Evolutionary conservation across 768 basidiomycete species (phyloP), one percentile per base, ranked within the genome.

Genomic region (Pleurotus salmoneostramineus): DNA sequence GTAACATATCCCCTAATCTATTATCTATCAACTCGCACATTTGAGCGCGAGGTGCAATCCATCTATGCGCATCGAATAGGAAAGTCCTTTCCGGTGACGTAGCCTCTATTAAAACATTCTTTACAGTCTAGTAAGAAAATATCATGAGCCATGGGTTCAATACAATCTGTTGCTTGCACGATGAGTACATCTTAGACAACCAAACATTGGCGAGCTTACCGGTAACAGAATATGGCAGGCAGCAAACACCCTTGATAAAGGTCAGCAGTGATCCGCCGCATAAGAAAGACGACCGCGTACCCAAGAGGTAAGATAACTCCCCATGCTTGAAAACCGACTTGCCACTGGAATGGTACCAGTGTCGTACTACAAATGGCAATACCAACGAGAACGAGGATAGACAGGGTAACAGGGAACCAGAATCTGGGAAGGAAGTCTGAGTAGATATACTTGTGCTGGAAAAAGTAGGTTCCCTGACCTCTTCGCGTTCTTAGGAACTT

Each of bases 401-500:
- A 81, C 14, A 78, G 68, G 40, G 79, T 64, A 40, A 83, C 66
- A 6, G 80, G 72, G 69, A 88, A 80, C 73, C 87, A 87, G 62
- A 91, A 74, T 32, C 83, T 73, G 60, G 75, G 73, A 60, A 52
- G 11, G 73, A 71, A 45, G 11, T n/a, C 56, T 72, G 67, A 14
- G 72, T 74, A 52, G 74, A 61, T 17, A 21, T 36, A 33, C 1
- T n/a, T 15, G 40, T 15, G 2, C 44, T 32, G 14, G 45, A 52
- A 15, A 5, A 42, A 37, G 15, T 14, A 46, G 44, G 32, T 37
- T 71, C 83, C 69, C 80, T n/a, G n/a, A 91, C 67, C 91, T 79
- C 65, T 82, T 84, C 17, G 83, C 73, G 65, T 95, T 93, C 63
- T 87, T 86, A 0, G 93, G 93, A 27, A 95, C 86, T 71, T 95